Evolutionary conservation across 257 asterid species (phyloP).

Genomic region (Solanum corneliomulleri): DNA sequence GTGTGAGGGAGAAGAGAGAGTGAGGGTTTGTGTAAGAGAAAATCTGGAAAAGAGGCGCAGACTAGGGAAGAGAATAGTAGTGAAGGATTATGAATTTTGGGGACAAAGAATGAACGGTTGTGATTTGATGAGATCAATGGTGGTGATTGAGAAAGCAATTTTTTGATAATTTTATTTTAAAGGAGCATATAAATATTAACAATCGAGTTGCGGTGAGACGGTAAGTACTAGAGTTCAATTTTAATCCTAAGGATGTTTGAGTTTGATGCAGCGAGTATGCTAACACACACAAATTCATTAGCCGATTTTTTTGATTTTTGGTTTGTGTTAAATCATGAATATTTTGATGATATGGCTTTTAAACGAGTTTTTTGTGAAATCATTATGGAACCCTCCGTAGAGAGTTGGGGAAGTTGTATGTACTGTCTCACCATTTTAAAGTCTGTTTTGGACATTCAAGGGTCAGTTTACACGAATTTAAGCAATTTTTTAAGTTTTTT

Average conservation of each 20-base stretch:
- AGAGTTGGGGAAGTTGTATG: neutral
- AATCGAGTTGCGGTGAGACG: neutral
- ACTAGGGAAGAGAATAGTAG: neutral
- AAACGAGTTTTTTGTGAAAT: neutral
- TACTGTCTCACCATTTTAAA: neutral
- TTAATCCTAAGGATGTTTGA: too few species aligned
- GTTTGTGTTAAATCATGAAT: too few species aligned
- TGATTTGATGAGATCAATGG: neutral
- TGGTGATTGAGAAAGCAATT: neutral
- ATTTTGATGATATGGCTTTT: neutral
- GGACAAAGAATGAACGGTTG: neutral
- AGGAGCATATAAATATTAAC: neutral
- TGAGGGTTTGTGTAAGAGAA: neutral
- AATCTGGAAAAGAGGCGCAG: neutral
- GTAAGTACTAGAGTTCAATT: neutral
- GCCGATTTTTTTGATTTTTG: too few species aligned
- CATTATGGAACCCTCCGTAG: neutral
- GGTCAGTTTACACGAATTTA: too few species aligned
- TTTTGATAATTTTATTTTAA: neutral
- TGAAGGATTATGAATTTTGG: neutral
- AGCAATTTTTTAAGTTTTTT: too few species aligned
- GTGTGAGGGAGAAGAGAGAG: neutral
- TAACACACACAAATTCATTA: too few species aligned
- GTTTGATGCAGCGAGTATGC: neutral
- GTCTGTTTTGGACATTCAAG: too few species aligned